phyloP scores from a whole-genome alignment of 176 grass and related monocot species.

The Lolium rigidum region DNA sequence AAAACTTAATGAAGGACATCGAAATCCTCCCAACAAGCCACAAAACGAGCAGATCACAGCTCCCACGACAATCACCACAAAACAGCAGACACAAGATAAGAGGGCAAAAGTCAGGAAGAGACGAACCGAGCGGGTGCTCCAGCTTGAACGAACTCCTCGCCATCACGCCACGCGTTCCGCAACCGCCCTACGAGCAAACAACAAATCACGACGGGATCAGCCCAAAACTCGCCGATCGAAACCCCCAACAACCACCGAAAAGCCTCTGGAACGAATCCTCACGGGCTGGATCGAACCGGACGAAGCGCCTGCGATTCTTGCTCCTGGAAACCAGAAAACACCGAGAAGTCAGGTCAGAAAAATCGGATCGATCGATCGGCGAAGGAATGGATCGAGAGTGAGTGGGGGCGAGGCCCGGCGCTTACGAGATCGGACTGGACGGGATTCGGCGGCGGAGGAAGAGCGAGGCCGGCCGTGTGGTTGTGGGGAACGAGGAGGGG shows the following conservation, averaged over 20 bases:
- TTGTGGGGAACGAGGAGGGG: background rate
- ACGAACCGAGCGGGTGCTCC: constrained; percentile 95
- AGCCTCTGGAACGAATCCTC: background rate
- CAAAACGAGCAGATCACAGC: background rate
- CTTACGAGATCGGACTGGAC: too few relatives aligned
- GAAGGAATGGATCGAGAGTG: background rate
- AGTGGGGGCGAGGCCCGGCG: background rate
- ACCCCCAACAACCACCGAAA: background rate
- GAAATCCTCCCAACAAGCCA: background rate
- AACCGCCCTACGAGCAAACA: constrained; percentile 38
- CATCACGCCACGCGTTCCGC: constrained; percentile 67
- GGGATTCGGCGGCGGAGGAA: background rate
- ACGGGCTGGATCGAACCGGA: background rate
- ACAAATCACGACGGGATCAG: background rate
- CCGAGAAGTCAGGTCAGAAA: background rate
- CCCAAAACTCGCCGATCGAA: background rate
- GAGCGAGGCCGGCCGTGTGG: background rate
- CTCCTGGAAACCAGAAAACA: background rate
- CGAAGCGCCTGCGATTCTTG: background rate
- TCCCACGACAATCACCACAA: background rate
- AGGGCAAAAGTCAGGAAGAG: background rate
- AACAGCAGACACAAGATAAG: background rate
- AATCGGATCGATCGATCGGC: background rate
- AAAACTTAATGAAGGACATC: background rate
- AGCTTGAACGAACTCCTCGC: constrained; percentile 93